Conservation (phyloP, 2,329 filamentous ascomycete genomes). For the Microsporum audouinii region DNA sequence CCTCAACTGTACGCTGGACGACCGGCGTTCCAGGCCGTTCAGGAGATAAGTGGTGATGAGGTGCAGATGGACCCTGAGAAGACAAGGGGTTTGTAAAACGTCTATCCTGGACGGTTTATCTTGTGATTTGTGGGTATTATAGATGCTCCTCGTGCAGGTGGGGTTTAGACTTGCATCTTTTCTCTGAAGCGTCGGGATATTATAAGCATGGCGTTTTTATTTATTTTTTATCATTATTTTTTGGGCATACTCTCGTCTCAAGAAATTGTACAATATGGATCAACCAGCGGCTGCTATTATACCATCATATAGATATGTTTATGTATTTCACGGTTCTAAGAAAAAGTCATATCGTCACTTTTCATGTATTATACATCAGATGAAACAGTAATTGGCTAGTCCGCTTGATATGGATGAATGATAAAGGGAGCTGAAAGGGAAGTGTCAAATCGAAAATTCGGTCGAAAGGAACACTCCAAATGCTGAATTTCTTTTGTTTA, state of each 20-base stretch:
- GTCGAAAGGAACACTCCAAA: background rate
- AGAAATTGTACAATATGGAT: background rate
- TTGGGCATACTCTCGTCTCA: background rate
- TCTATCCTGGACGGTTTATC: background rate
- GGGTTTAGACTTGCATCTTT: background rate
- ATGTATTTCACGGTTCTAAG: background rate
- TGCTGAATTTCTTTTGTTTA: background rate
- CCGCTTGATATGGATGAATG: background rate
- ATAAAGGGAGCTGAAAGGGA: background rate
- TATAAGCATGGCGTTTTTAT: background rate
- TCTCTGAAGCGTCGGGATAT: background rate
- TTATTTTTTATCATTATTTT: background rate
- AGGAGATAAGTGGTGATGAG: conserved; percentile 57
- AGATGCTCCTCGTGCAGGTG: background rate
- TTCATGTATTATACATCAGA: conserved; percentile 1
- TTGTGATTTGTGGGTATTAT: background rate
- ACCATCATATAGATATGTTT: background rate
- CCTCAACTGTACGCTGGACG: conserved; percentile 72
- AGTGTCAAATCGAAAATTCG: background rate
- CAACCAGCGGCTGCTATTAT: background rate
- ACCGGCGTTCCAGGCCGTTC: conserved; percentile 56
- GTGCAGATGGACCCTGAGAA: conserved; percentile 39
- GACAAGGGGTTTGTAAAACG: conserved; percentile 30
- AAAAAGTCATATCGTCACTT: background rate
- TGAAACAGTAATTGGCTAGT: background rate